phyloP scores from a whole-genome alignment of 805 yeast species.

The Kluyveromyces dobzhanskii region DNA sequence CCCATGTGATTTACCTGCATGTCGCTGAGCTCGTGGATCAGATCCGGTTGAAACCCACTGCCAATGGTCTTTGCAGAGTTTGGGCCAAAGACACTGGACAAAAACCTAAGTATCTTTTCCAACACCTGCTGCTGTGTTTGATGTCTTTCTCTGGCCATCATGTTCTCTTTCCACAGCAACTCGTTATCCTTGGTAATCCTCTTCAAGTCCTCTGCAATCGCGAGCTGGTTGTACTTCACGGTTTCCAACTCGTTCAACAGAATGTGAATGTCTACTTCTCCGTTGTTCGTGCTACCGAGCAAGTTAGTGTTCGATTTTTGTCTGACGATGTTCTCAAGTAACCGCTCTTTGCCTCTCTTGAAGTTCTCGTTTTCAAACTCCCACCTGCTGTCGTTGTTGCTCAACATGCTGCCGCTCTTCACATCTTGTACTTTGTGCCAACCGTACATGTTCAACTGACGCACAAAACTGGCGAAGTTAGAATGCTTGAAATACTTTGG shows the following conservation, averaged over 20 bases:
- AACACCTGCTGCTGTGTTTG: conserved; percentile 80
- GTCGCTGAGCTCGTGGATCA: conserved; percentile 9
- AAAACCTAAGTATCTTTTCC: conserved; percentile 76
- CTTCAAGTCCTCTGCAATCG: conserved; percentile 76
- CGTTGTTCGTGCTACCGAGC: conserved; percentile 14
- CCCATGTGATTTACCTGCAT: conserved; percentile 2
- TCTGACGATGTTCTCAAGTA: conserved; percentile 77
- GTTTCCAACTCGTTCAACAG: conserved; percentile 65
- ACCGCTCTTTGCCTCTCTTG: conserved; percentile 67
- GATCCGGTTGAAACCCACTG: conserved; percentile 6
- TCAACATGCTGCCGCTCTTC: conserved; percentile 58
- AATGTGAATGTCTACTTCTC: conserved; percentile 9
- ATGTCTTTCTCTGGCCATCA: conserved; percentile 74
- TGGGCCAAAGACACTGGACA: conserved; percentile 52
- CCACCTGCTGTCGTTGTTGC: conserved; percentile 67
- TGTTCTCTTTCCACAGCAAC: conserved; percentile 84
- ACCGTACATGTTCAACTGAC: conserved; percentile 97
- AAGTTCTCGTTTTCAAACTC: conserved; percentile 84
- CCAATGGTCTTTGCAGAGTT: conserved; percentile 8
- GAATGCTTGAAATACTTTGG: conserved; percentile 94
- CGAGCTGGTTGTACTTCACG: conserved; percentile 67
- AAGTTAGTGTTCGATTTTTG: conserved; percentile 38
- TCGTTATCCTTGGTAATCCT: conserved; percentile 84
- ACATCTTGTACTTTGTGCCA: conserved; percentile 98
- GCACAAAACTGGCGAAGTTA: conserved; percentile 90